Conservation (phyloP, 257 asterid species). For the Solanum paucissectum region DNA sequence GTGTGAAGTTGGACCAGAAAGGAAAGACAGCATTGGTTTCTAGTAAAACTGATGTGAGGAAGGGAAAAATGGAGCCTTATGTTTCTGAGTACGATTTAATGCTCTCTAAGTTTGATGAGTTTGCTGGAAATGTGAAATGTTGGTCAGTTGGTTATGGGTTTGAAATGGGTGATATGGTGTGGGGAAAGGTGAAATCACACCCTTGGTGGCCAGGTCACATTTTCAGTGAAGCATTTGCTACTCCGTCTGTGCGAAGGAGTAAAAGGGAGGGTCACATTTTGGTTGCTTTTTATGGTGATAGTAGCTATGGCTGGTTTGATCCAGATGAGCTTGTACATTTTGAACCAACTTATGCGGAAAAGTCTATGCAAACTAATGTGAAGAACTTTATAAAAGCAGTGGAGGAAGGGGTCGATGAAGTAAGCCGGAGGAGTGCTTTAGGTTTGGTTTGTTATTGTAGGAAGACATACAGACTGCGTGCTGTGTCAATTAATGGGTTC, state of each 20-base stretch:
- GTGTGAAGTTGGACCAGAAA: not conserved
- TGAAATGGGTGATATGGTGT: constrained; percentile 90
- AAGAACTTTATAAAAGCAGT: constrained; percentile 56
- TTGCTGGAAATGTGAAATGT: constrained; percentile 29
- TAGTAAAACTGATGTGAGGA: not conserved
- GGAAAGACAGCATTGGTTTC: not conserved
- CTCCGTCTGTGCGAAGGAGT: constrained; percentile 56
- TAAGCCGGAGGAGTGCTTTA: constrained; percentile 54
- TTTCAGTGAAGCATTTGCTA: constrained; percentile 57
- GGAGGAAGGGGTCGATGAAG: constrained; percentile 84
- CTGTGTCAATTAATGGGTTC: constrained; percentile 39
- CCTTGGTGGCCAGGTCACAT: constrained; percentile 99
- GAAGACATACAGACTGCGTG: constrained; percentile 48
- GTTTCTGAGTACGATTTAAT: constrained; percentile 29
- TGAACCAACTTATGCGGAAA: constrained; percentile 60
- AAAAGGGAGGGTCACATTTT: constrained; percentile 67
- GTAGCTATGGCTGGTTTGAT: constrained; percentile 93
- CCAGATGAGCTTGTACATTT: constrained; percentile 72
- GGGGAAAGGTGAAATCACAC: constrained; percentile 98
- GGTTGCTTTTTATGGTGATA: constrained; percentile 93
- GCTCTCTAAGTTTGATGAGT: constrained; percentile 63
- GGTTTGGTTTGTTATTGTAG: constrained; percentile 81
- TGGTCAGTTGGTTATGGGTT: constrained; percentile 54
- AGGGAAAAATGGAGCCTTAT: not conserved
- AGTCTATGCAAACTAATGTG: constrained; percentile 52